These are phyloP conservation scores for Botryosphaeria dothidea DNA, from an alignment of 2,329 filamentous ascomycete genomes.

Conservation along the genomic window DNA sequence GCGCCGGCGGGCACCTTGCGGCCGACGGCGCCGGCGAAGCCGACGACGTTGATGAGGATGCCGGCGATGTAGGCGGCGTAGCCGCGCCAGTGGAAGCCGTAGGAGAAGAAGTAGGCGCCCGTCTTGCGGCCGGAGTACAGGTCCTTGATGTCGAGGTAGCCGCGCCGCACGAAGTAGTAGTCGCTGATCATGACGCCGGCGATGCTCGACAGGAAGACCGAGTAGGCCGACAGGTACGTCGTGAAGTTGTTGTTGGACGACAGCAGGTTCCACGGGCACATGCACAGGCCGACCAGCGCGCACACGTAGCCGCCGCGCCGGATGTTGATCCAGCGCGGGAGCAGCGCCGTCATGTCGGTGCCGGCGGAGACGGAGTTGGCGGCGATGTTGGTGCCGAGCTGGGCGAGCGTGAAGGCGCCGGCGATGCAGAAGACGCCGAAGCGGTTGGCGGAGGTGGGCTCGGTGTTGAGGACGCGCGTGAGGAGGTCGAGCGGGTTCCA, in stretches of 20 bases:
- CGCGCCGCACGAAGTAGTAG: conserved; percentile 83
- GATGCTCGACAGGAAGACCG: conserved; percentile 90
- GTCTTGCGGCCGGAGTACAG: conserved; percentile 71
- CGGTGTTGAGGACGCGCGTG: conserved; percentile 40
- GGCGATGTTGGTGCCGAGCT: conserved; percentile 84
- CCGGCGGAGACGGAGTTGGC: conserved; percentile 84
- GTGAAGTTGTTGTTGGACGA: conserved; percentile 78
- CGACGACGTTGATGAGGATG: conserved; percentile 87
- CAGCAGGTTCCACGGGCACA: conserved; percentile 85
- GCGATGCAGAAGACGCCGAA: conserved; percentile 59
- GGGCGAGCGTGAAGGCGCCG: conserved; percentile 61
- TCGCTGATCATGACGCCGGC: conserved; percentile 88
- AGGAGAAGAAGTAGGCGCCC: conserved; percentile 72
- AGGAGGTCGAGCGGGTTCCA: conserved; percentile 46
- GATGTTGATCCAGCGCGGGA: conserved; percentile 81
- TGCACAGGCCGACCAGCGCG: conserved; percentile 74
- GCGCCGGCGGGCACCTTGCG: conserved; percentile 72
- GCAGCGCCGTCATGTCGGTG: conserved; percentile 77
- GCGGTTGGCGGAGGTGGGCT: conserved; percentile 41
- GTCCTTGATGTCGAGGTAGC: conserved; percentile 75
- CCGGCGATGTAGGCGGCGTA: conserved; percentile 81
- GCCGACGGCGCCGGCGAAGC: conserved; percentile 82
- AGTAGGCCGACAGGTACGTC: conserved; percentile 88
- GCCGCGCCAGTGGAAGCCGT: conserved; percentile 78
- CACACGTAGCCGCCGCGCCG: conserved; percentile 86